Conservation (phyloP, 2,329 filamentous ascomycete species). For the Sarocladium brachiariae region DNA sequence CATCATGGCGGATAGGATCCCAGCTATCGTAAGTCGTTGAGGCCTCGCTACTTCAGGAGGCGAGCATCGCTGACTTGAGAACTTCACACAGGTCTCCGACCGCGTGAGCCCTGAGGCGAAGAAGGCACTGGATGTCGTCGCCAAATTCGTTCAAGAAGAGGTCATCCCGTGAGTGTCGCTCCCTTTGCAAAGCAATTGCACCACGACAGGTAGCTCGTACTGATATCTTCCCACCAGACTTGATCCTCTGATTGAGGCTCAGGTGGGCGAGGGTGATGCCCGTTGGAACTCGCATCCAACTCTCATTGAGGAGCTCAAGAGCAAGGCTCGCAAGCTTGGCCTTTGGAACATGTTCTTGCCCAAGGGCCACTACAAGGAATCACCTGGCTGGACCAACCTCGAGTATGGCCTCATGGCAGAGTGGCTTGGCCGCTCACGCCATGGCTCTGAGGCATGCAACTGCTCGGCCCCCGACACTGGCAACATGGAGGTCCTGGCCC, state of each 20-base stretch:
- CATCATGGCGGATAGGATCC: conserved; percentile 39
- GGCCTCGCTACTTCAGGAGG: neutral
- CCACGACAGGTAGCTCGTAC: neutral
- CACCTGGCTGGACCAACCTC: conserved; percentile 87
- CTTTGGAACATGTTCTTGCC: conserved; percentile 99
- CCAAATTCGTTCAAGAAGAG: conserved; percentile 95
- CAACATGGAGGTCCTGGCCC: conserved; percentile 92
- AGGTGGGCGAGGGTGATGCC: conserved; percentile 66
- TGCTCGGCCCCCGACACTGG: conserved; percentile 88
- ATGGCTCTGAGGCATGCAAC: conserved; percentile 82
- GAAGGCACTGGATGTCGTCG: conserved; percentile 78
- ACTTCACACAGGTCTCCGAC: conserved; percentile 33
- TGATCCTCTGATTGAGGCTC: conserved; percentile 72
- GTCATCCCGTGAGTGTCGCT: conserved; percentile 61
- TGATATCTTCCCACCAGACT: conserved; percentile 41
- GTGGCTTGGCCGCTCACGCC: conserved; percentile 77
- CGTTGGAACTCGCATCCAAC: conserved; percentile 76
- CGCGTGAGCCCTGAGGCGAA: conserved; percentile 78
- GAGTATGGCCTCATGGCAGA: conserved; percentile 99
- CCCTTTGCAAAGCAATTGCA: neutral
- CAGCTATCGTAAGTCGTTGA: conserved; percentile 33
- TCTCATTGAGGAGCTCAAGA: conserved; percentile 85
- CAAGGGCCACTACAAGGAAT: conserved; percentile 91
- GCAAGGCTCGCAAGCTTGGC: conserved; percentile 71
- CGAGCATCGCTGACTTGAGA: neutral